phyloP scores from a whole-genome alignment of 2,329 filamentous ascomycete genomes.

The Meredithiella fracta region DNA sequence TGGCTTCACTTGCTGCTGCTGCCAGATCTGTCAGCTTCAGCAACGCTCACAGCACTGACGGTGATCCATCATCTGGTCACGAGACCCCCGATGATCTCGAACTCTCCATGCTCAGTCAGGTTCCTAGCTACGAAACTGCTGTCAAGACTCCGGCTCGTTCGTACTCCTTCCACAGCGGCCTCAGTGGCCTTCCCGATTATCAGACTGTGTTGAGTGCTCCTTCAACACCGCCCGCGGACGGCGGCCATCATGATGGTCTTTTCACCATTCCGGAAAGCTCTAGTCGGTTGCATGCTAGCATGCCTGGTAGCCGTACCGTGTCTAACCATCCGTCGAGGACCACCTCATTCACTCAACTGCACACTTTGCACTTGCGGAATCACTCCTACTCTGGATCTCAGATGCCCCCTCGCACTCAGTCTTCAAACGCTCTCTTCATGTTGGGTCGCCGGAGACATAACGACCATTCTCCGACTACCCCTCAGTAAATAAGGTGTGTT shows the following conservation, averaged over 20 bases:
- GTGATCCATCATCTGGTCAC: slow-evolving; percentile 31
- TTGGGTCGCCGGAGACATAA: slow-evolving; percentile 10
- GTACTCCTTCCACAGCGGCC: slow-evolving; percentile 31
- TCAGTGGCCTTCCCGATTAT: slow-evolving; percentile 46
- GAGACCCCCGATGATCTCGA: slow-evolving; percentile 41
- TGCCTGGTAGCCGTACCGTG: slow-evolving; percentile 13
- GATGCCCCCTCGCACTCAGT: slow-evolving; percentile 14
- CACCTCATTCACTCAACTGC: slow-evolving; percentile 13
- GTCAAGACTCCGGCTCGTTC: slow-evolving; percentile 46
- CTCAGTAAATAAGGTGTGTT: not conserved
- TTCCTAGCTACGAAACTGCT: slow-evolving; percentile 63
- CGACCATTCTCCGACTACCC: slow-evolving; percentile 2
- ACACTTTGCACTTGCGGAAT: slow-evolving; percentile 12
- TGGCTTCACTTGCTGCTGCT: slow-evolving; percentile 29
- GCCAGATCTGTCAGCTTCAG: slow-evolving; percentile 18
- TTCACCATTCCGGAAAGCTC: slow-evolving; percentile 12
- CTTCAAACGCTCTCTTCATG: slow-evolving; percentile 13
- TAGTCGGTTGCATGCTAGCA: slow-evolving; percentile 10
- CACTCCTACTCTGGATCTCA: slow-evolving; percentile 15
- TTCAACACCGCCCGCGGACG: slow-evolving; percentile 12
- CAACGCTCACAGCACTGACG: slow-evolving; percentile 24
- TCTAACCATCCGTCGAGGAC: slow-evolving; percentile 13
- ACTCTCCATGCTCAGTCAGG: slow-evolving; percentile 49
- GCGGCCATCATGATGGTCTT: slow-evolving; percentile 10
- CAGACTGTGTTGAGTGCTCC: slow-evolving; percentile 35